A percentile compares a stretch with the other conserved stretches of the same genome.
phyloP scores from a whole-genome alignment of 2,329 filamentous ascomycete genomes.

The Drechslerella dactyloides region DNA sequence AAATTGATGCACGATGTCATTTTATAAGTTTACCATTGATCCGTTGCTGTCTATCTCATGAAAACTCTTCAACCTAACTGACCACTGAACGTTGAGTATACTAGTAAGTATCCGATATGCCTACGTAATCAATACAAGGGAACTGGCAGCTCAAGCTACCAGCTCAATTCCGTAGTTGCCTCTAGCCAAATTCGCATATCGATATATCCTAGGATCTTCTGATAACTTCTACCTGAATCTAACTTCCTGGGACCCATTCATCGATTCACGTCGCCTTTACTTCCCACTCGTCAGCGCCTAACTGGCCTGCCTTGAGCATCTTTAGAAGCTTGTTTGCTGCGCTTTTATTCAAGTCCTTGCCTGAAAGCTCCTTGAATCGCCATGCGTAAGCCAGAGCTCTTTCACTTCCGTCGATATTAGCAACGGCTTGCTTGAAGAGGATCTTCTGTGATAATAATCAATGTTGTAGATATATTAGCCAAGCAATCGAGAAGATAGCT shows the following conservation, averaged over 20 bases:
- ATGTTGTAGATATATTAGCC: slow-evolving; percentile 8
- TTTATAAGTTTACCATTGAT: too few relatives aligned
- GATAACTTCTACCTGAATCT: too few relatives aligned
- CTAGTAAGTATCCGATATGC: too few relatives aligned
- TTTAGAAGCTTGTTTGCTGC: slow-evolving; percentile 32
- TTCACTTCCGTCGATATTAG: slow-evolving; percentile 37
- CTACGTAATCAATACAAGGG: too few relatives aligned
- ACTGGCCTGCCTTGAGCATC: slow-evolving; percentile 31
- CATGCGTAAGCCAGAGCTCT: slow-evolving; percentile 40
- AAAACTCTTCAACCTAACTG: too few relatives aligned
- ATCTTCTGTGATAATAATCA: slow-evolving; percentile 12
- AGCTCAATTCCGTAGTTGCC: too few relatives aligned
- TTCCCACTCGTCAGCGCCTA: slow-evolving; percentile 8
- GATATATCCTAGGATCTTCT: too few relatives aligned
- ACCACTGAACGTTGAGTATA: too few relatives aligned
- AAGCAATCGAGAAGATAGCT: neutral
- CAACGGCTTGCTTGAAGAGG: slow-evolving; percentile 35
- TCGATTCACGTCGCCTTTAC: neutral
- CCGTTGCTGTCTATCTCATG: too few relatives aligned
- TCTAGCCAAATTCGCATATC: too few relatives aligned
- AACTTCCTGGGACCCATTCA: neutral
- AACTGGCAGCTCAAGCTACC: too few relatives aligned
- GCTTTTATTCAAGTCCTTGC: slow-evolving; percentile 38
- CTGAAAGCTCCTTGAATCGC: slow-evolving; percentile 43
- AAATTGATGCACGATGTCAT: too few relatives aligned